Conservation (phyloP, 257 asterid species). For the Datura wrightii region DNA sequence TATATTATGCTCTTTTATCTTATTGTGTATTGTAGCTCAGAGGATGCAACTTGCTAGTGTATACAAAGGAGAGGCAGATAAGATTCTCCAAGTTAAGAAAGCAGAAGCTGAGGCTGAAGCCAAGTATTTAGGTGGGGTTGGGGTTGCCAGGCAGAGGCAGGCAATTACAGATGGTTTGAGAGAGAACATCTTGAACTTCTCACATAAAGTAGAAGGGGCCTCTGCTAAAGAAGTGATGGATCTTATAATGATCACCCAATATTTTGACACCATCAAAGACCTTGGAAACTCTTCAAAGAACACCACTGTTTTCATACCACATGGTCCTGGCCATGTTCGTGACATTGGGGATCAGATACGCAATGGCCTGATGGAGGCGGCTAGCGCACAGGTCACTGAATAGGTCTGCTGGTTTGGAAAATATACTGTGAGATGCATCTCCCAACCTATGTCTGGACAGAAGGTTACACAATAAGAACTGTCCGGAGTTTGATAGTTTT, state of each 20-base stretch:
- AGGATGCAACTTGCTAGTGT: slow-evolving; percentile 97
- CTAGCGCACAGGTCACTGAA: slow-evolving; percentile 52
- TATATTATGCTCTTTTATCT: neutral
- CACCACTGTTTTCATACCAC: slow-evolving; percentile 92
- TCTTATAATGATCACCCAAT: slow-evolving; percentile 95
- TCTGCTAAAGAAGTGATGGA: slow-evolving; percentile 98
- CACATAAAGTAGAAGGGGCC: slow-evolving; percentile 82
- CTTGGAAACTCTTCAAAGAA: slow-evolving; percentile 86
- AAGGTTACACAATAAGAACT: neutral
- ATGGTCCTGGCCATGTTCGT: slow-evolving; percentile 96
- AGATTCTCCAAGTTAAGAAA: slow-evolving; percentile 80
- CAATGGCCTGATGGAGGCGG: slow-evolving; percentile 89
- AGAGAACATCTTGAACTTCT: slow-evolving; percentile 90
- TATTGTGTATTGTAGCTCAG: slow-evolving; percentile 64
- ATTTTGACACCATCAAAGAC: slow-evolving; percentile 95
- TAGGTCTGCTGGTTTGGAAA: neutral
- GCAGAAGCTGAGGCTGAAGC: slow-evolving; percentile 99
- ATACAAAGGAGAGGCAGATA: slow-evolving; percentile 97
- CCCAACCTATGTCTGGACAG: neutral
- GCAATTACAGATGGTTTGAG: slow-evolving; percentile 97
- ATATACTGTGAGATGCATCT: neutral
- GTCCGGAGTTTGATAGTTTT: slow-evolving; percentile 8
- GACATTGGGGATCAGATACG: slow-evolving; percentile 94
- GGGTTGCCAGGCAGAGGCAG: slow-evolving; percentile 98
- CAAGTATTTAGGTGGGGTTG: slow-evolving; percentile 97